These are phyloP conservation scores for Amoebophrya sp. DNA, from an alignment of 169 alveolate species.

Conservation along the genomic window DNA sequence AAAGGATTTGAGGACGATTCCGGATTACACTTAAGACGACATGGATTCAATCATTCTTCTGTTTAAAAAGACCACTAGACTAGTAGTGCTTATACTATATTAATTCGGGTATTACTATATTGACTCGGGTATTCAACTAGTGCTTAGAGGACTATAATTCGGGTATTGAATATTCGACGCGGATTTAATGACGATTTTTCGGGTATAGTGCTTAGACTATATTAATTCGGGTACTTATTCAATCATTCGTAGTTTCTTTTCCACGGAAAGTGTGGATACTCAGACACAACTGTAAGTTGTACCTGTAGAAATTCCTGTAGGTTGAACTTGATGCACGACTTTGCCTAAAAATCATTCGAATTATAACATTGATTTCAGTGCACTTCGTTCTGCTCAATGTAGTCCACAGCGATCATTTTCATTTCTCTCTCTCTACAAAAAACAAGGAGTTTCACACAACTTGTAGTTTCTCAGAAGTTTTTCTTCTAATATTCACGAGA, in stretches of 20 bases:
- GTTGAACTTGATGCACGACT: neutral
- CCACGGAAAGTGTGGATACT: too few relatives aligned
- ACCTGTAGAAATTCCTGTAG: neutral
- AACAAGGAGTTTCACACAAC: neutral
- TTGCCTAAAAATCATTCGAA: neutral
- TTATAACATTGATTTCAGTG: neutral
- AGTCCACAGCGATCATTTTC: too few relatives aligned
- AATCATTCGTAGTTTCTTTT: too few relatives aligned
- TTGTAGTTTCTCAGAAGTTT: neutral
- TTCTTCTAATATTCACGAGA: neutral
- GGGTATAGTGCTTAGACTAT: too few relatives aligned
- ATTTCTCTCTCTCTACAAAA: too few relatives aligned
- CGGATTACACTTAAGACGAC: neutral
- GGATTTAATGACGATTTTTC: too few relatives aligned
- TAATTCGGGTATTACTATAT: too few relatives aligned
- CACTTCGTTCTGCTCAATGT: neutral
- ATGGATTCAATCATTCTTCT: neutral
- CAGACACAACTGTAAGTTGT: too few relatives aligned
- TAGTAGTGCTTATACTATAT: too few relatives aligned
- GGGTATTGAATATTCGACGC: too few relatives aligned
- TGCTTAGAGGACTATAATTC: neutral
- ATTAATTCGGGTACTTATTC: too few relatives aligned
- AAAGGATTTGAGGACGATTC: neutral
- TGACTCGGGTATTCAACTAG: neutral
- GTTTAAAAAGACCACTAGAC: neutral